Percentiles rank a stretch among this genome's conserved stretches.
phyloP scores from a whole-genome alignment of 768 basidiomycete genomes.

The Rhodotorula babjevae region DNA sequence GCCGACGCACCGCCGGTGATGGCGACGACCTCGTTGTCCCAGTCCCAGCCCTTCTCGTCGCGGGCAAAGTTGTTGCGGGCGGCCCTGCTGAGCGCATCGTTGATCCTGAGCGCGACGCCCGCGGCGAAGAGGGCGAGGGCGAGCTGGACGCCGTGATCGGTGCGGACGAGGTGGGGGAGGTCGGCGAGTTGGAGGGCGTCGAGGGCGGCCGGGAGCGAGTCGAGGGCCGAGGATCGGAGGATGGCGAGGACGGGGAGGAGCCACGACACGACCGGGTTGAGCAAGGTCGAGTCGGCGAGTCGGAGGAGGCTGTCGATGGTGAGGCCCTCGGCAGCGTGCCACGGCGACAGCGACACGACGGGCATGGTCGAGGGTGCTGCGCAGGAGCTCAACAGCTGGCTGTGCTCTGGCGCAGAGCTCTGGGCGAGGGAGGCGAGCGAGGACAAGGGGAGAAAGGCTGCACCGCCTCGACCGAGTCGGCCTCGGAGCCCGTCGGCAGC shows the following conservation, averaged over 20 bases:
- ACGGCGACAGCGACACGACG: slow-evolving; percentile 9
- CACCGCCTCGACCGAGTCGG: no score
- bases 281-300: neutral
- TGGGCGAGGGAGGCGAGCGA: neutral
- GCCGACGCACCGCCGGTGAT: slow-evolving; percentile 78
- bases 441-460: neutral
- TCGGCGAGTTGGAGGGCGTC: no score
- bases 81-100: neutral
- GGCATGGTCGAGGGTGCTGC: no score
- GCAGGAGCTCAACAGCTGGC: neutral
- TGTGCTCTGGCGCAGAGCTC: neutral
- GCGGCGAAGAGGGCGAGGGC: neutral
- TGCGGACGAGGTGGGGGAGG: neutral
- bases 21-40: slow-evolving; percentile 83
- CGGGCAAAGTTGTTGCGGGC: slow-evolving; percentile 19
- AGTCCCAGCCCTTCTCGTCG: slow-evolving; percentile 52
- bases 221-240: neutral
- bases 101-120: neutral
- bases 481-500: no score
- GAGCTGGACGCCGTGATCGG: neutral
- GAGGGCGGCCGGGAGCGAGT: neutral
- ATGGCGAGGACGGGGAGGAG: neutral
- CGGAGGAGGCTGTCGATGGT: slow-evolving; percentile 21
- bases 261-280: slow-evolving; percentile 7
- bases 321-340: slow-evolving; percentile 18